Evolutionary conservation across 306 rosid species (phyloP), one percentile per base, ranked within the genome.

Genomic region (Lathyrus sativus): DNA sequence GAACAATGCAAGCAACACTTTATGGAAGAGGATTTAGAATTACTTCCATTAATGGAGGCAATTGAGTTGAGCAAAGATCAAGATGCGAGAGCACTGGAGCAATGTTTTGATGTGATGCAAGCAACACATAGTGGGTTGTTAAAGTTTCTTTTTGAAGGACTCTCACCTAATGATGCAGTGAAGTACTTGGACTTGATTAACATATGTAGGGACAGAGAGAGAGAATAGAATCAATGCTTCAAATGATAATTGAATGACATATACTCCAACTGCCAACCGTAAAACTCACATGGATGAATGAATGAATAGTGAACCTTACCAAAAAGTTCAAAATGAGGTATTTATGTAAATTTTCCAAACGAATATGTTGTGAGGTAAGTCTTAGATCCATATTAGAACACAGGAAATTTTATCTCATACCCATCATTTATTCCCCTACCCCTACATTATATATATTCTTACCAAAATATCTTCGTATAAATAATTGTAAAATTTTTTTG

Each of bases 21-120:
- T 61, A 50, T 24, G 68, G 88, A 83, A 71, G 96, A 90, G 83
- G 96, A 90, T 28, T 71, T 46, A 29, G 78, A 83, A 38, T 26
- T 90, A 29, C 78, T 90, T 26, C 93, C 96, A 11, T 67, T 82
- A 45, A 84, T 85, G 86, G 96, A 87, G 78, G 96, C 96, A 19
- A 82, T 79, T 22, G 96, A 84, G 71, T 78, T 83, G 79, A 85
- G 69, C 80, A 73, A 75, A 62, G 86, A 84, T 45, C 69, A 82
- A 22, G 88, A 90, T 28, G 61, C 67, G 54, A 74, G 50, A 31
- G 78, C 82, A 49, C 39, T 89, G 42, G 91, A 85, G 66, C 82
- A 85, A 49, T 74, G 88, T 53, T 61, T 87, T 59, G 83, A 83
- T 63, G 87, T 85, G 73, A 89, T 89, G 96, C 87, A 85, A 81